phyloP scores from a whole-genome alignment of 2,329 filamentous ascomycete species.

The Trichocomaceae sp. region DNA sequence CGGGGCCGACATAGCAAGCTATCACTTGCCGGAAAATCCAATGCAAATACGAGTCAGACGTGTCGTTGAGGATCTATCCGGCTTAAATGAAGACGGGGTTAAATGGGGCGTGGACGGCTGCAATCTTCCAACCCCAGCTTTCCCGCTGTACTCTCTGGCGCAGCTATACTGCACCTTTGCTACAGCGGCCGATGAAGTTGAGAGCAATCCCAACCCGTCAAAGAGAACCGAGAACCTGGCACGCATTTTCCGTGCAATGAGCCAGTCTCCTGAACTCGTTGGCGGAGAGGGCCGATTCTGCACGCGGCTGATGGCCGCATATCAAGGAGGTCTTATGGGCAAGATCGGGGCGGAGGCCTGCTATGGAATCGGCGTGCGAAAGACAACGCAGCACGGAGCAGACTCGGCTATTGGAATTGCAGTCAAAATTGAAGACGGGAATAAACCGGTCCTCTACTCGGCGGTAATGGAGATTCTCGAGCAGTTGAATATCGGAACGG shows the following conservation, averaged over 20 bases:
- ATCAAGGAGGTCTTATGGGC: constrained; percentile 35
- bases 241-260: constrained; percentile 41
- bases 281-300: constrained; percentile 45
- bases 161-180: constrained; percentile 36
- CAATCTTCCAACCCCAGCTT: constrained; percentile 43
- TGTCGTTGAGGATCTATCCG: constrained; percentile 33
- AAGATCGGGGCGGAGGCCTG: constrained; percentile 48
- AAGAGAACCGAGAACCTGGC: constrained; percentile 24
- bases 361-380: constrained; percentile 42
- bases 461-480: constrained; percentile 41
- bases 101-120: constrained; percentile 44
- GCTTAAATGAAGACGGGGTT: constrained; percentile 22
- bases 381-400: constrained; percentile 32
- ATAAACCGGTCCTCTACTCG: constrained; percentile 39
- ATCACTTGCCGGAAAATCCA: constrained; percentile 33
- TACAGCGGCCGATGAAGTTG: constrained; percentile 18
- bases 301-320: constrained; percentile 40
- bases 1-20: constrained; percentile 25
- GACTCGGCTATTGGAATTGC: constrained; percentile 39
- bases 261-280: constrained; percentile 37
- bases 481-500: constrained; percentile 36
- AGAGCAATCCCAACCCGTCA: background rate
- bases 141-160: constrained; percentile 33
- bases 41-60: constrained; percentile 36
- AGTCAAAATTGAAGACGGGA: constrained; percentile 47